Conservation (phyloP, 2,329 filamentous ascomycete genomes). For the Fusarium sp. region DNA sequence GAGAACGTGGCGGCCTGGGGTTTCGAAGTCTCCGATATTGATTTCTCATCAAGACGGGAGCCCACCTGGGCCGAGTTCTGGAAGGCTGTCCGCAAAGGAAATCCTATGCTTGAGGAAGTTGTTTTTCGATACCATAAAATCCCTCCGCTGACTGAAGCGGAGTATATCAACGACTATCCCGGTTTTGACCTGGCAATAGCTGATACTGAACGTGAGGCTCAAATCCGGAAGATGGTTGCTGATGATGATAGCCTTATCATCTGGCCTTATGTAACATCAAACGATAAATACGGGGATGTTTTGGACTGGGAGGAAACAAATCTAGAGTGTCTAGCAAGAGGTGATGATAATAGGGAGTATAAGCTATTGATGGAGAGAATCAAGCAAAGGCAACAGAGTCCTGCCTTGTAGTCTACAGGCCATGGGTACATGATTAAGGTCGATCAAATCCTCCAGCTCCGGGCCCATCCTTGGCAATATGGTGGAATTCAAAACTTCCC, state of each 20-base stretch:
- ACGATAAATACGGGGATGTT: background rate
- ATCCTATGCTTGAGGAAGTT: background rate
- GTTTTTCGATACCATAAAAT: background rate
- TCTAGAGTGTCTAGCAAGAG: background rate
- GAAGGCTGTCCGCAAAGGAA: background rate
- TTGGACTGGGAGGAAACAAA: background rate
- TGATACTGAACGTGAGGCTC: background rate
- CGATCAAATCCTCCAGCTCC: slow-evolving; percentile 25
- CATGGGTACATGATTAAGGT: background rate
- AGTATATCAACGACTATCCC: background rate
- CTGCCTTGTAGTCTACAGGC: background rate
- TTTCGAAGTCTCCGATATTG: background rate
- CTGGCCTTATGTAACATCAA: slow-evolving; percentile 8
- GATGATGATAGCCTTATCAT: background rate
- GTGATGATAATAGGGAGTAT: slow-evolving; percentile 13
- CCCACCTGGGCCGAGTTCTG: slow-evolving; percentile 12
- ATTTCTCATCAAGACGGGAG: fast-evolving
- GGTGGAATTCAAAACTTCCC: slow-evolving; percentile 13
- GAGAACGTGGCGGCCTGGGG: background rate
- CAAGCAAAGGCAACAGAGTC: background rate
- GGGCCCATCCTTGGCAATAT: background rate
- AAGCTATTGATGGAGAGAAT: background rate
- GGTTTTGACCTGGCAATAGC: background rate
- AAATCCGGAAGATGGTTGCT: background rate
- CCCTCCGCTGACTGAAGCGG: background rate